Evolutionary conservation across 169 alveolate species (phyloP).

Genomic region (Miamiensis avidus): DNA sequence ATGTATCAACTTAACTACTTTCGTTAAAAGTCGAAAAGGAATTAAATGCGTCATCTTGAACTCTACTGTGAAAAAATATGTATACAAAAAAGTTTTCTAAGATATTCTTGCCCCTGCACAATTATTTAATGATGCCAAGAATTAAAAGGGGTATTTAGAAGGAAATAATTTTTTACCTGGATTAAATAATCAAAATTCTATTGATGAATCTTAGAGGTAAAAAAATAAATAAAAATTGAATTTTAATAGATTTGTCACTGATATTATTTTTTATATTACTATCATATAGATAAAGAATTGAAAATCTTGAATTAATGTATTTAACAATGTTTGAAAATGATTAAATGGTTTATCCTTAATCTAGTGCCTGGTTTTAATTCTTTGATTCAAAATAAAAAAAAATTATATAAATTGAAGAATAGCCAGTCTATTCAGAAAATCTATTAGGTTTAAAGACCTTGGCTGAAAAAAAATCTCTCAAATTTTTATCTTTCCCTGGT

Average conservation of each 20-base stretch:
- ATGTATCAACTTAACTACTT: too few species aligned
- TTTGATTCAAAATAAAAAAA: background rate
- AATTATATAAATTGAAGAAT: background rate
- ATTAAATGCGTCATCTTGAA: conserved; percentile 11
- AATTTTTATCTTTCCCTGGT: background rate
- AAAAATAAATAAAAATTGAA: too few species aligned
- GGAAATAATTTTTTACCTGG: background rate
- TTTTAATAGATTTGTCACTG: too few species aligned
- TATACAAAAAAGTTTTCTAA: conserved; percentile 4
- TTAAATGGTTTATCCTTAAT: background rate
- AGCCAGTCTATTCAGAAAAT: background rate
- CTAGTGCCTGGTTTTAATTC: background rate
- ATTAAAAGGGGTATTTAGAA: background rate
- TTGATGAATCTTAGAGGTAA: too few species aligned
- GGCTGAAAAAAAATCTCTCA: background rate
- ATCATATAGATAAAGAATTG: background rate
- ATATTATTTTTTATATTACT: too few species aligned
- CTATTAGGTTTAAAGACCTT: background rate
- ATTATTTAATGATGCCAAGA: background rate
- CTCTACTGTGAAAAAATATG: conserved; percentile 1
- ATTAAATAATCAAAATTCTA: too few species aligned
- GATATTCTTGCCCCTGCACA: conserved; percentile 26
- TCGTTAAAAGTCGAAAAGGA: background rate
- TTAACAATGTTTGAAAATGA: background rate
- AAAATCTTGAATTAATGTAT: background rate